Evolutionary conservation across 1,284 basidiomycete species (phyloP).

Genomic region (Takashimella koratensis): DNA sequence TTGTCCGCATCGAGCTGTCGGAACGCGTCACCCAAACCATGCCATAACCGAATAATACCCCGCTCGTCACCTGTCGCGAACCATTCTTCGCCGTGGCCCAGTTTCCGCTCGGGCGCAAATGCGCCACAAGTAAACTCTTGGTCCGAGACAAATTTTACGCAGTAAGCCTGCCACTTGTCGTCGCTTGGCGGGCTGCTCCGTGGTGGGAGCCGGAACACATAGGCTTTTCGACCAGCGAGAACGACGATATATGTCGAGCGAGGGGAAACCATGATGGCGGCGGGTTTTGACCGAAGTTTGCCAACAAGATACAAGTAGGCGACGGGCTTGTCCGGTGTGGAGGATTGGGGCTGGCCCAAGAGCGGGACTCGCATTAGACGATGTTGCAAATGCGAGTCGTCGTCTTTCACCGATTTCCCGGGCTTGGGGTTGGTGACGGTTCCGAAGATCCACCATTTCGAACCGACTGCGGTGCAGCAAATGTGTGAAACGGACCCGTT

Average conservation of each 20-base stretch:
- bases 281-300: conserved; percentile 30
- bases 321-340: conserved; percentile 10
- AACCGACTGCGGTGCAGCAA: conserved; percentile 30
- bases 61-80: conserved; percentile 90
- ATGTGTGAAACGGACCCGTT: conserved; percentile 58
- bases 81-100: conserved; percentile 62
- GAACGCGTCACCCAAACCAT: conserved; percentile 67
- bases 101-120: conserved; percentile 65
- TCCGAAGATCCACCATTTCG: conserved; percentile 39
- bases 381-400: conserved; percentile 16
- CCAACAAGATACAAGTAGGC: conserved; percentile 20
- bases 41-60: conserved; percentile 87
- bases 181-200: conserved; percentile 19
- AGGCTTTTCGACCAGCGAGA: conserved; percentile 73
- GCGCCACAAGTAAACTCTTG: conserved; percentile 70
- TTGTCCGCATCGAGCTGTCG: conserved; percentile 38
- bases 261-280: conserved; percentile 63
- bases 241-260: conserved; percentile 71
- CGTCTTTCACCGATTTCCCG: conserved; percentile 13
- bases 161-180: conserved; percentile 45
- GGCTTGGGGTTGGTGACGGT: conserved; percentile 22
- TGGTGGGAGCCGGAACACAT: conserved; percentile 66
- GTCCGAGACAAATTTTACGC: conserved; percentile 72
- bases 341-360: not conserved
- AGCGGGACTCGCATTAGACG: conserved; percentile 25